Conservation (phyloP, 495 filamentous ascomycete species). For the Cladorrhinum samala region DNA sequence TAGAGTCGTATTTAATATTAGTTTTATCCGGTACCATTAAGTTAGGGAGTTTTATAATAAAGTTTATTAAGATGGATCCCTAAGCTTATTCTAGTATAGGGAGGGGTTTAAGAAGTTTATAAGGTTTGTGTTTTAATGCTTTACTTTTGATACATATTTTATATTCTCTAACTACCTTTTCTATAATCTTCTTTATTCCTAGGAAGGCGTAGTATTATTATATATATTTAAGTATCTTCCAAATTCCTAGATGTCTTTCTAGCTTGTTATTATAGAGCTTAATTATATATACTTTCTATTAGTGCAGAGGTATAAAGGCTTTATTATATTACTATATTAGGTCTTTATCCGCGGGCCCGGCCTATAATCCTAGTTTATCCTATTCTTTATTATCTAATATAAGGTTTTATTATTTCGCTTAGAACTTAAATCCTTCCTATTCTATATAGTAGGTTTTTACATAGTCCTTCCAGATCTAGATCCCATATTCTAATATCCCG, state of each 20-base stretch:
- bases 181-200: neutral
- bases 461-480: neutral
- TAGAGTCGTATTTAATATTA: neutral
- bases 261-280: neutral
- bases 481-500: neutral
- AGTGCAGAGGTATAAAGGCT: neutral
- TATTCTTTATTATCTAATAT: neutral
- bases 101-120: neutral
- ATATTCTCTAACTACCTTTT: neutral
- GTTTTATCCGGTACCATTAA: neutral
- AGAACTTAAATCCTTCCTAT: neutral
- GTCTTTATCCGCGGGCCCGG: neutral
- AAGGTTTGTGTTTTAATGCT: neutral
- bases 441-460: neutral
- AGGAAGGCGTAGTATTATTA: neutral
- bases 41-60: neutral
- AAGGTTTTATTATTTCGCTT: neutral
- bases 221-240: neutral
- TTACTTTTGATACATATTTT: neutral
- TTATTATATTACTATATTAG: neutral
- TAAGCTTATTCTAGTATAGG: neutral
- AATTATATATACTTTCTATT: neutral
- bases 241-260: neutral
- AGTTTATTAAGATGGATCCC: neutral
- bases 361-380: neutral